Base-by-base conservation (phyloP, 352 stramenopile species). In the Globisporangium irregulare region DNA sequence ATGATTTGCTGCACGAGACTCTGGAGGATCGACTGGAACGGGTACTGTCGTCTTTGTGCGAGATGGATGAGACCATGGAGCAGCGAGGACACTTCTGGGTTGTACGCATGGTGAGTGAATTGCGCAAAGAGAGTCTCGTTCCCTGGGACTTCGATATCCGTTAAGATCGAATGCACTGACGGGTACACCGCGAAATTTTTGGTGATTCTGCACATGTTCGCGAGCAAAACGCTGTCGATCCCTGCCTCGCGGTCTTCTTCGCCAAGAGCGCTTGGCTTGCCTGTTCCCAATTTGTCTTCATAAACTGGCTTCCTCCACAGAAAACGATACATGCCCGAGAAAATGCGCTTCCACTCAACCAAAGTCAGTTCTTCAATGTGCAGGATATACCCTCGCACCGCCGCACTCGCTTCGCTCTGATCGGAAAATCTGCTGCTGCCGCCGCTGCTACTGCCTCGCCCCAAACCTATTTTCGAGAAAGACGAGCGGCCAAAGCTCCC, bases 171-270 rank as follows among this genome's bases (percentile, higher is more conserved):
- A 57, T 91, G 81, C 41, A 93, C 81, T 0, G 83, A 81, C 5
- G 81, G 85, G 56, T 88, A 91, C 5, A 83, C 74, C 20, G 86
- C 79, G 51, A 91, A 84, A 72, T 85, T 79, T 59, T 93, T 93
- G 18, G 72, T 87, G 51, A 93, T 82, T 38, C 73, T 73, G 61
- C 82, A 90, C 82, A 93, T 82, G 63, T 93, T 92, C 2, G 83
- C 72, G 6, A 78, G 74, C 64, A 93, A 69, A 4, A 91, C 66
- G 29, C 70, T 81, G 65, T 93, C 83, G 22, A 89, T 66, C 1
- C 66, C 59, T 0, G 69, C 18, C 59, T 89, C 73, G 18, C 72
- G 57, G 7, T 80, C 77, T 54, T n/a, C 22, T 14, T 64, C 57
- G 53, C 25, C 14, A 15, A 24, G 55, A 20, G 55, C 25, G 29